Percentiles rank a stretch among this genome's conserved stretches.
Evolutionary conservation across 1,284 basidiomycete genomes (phyloP).

Genomic region (Apiotrichum sp.): DNA sequence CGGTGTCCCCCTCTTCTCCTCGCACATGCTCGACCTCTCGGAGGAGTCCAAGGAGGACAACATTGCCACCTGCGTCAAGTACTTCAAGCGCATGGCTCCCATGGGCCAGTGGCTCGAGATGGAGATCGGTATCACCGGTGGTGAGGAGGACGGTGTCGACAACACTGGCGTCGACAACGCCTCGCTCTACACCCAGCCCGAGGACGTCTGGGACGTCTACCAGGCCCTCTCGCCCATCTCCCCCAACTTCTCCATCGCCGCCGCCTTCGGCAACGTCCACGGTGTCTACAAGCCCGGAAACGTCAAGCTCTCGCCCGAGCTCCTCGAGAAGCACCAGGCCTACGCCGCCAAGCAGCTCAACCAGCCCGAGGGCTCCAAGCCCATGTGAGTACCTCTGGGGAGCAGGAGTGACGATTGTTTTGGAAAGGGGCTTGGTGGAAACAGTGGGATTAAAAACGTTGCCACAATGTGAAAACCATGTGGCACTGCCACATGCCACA

Average conservation of each 20-base stretch:
- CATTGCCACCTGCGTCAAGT: constrained; percentile 87
- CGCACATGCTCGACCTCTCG: constrained; percentile 99
- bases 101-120: constrained; percentile 98
- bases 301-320: constrained; percentile 84
- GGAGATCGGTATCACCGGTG: constrained; percentile 99
- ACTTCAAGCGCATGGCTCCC: constrained; percentile 92
- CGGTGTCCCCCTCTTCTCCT: constrained; percentile 70
- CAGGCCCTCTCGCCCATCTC: constrained; percentile 73
- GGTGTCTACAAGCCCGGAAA: constrained; percentile 94
- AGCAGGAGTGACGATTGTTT: too few species aligned
- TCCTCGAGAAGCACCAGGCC: constrained; percentile 87
- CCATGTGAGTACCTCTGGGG: constrained; percentile 57
- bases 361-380: constrained; percentile 52
- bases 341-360: constrained; percentile 68
- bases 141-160: constrained; percentile 98
- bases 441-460: too few species aligned
- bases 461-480: too few species aligned
- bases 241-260: constrained; percentile 94
- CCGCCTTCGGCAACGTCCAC: constrained; percentile 88
- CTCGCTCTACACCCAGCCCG: constrained; percentile 93
- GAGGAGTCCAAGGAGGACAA: constrained; percentile 98
- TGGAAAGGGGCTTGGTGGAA: too few species aligned
- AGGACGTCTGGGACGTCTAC: constrained; percentile 92
- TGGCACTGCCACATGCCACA: too few species aligned
- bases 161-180: constrained; percentile 93